These are phyloP conservation scores for Lentinula novae-zelandiae DNA, from an alignment of 1,284 basidiomycete species.

Conservation along the genomic window DNA sequence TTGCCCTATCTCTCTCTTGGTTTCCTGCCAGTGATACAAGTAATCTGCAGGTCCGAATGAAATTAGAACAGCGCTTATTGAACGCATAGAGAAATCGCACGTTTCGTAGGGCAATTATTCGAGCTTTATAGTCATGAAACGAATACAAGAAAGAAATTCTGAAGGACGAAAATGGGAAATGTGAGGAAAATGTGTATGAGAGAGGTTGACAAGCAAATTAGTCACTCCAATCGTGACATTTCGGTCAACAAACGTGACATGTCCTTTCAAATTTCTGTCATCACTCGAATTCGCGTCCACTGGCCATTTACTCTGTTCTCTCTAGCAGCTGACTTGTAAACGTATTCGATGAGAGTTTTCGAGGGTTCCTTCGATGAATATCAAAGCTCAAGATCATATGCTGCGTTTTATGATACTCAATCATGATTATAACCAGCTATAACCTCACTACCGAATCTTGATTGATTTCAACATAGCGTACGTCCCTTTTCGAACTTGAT, in stretches of 20 bases:
- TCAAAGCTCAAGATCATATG: too few relatives aligned
- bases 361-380: too few relatives aligned
- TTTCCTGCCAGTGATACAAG: slow-evolving; percentile 1
- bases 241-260: neutral
- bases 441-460: too few relatives aligned
- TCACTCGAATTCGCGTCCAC: neutral
- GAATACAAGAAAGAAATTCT: slow-evolving; percentile 7
- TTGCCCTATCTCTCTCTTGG: neutral
- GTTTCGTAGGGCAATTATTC: slow-evolving; percentile 4
- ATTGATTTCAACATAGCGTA: too few relatives aligned
- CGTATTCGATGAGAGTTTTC: too few relatives aligned
- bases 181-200: neutral
- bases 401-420: too few relatives aligned
- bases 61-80: neutral
- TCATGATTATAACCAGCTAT: too few relatives aligned
- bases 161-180: neutral
- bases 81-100: neutral
- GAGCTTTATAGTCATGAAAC: slow-evolving; percentile 8
- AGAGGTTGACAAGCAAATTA: neutral
- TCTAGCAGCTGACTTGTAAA: neutral
- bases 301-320: neutral
- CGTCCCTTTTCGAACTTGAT: too few relatives aligned
- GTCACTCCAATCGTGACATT: neutral
- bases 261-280: neutral
- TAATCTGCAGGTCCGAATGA: neutral